These are phyloP conservation scores for Citrus sinensis DNA, from an alignment of 345 rosid species.

Conservation along the genomic window DNA sequence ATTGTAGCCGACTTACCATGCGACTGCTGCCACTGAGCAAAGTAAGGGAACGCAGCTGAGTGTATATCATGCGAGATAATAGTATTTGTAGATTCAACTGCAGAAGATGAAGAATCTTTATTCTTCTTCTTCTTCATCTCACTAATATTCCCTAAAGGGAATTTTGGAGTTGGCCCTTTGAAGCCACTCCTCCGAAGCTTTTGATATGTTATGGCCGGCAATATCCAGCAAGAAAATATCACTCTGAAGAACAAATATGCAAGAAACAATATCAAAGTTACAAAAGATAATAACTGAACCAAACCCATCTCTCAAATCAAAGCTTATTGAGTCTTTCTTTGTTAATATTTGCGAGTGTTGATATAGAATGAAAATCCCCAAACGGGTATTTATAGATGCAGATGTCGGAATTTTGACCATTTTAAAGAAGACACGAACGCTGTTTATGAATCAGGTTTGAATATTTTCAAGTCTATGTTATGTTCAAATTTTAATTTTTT, in stretches of 20 bases:
- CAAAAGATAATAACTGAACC: constrained; percentile 16
- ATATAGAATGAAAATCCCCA: neutral
- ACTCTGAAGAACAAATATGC: constrained; percentile 34
- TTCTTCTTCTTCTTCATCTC: constrained; percentile 45
- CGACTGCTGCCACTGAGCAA: constrained; percentile 69
- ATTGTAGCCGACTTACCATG: constrained; percentile 40
- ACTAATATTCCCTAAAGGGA: constrained; percentile 73
- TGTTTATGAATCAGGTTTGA: neutral
- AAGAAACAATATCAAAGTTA: constrained; percentile 20
- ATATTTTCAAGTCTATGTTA: neutral
- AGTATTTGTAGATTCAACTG: constrained; percentile 13
- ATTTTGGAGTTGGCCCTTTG: constrained; percentile 68
- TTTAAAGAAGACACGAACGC: neutral
- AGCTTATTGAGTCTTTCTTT: no score
- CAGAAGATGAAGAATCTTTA: constrained; percentile 4
- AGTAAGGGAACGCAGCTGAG: constrained; percentile 72
- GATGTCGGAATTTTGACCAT: constrained; percentile 23
- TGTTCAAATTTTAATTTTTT: neutral
- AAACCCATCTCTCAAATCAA: constrained; percentile 19
- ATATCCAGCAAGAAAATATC: constrained; percentile 59
- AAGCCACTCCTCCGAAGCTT: constrained; percentile 69
- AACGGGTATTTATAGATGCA: constrained; percentile 38
- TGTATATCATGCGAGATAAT: constrained; percentile 74
- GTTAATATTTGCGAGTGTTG: neutral
- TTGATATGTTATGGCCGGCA: constrained; percentile 41